Percentiles rank a stretch among this genome's conserved stretches.
These are phyloP conservation scores for Penicillium alfredii DNA, from an alignment of 495 filamentous ascomycete species.

Conservation along the genomic window DNA sequence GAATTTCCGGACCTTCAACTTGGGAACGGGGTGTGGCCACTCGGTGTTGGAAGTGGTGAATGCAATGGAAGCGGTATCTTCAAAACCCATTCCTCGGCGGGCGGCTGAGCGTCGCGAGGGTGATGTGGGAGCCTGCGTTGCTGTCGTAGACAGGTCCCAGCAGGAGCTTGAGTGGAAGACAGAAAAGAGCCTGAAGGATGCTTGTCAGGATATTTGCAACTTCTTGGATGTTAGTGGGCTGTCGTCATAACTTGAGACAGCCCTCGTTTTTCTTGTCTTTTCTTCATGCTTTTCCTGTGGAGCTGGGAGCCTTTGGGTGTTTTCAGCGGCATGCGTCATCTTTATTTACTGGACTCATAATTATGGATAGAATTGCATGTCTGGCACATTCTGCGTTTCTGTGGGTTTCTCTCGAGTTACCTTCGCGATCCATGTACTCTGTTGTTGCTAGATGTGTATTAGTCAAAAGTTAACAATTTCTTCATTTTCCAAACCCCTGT, in stretches of 20 bases:
- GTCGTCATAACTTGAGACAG: conserved; percentile 25
- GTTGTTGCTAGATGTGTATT: too few species aligned
- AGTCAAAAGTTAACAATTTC: too few species aligned
- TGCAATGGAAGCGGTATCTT: conserved; percentile 40
- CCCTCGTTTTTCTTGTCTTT: conserved; percentile 2
- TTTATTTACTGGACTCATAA: too few species aligned
- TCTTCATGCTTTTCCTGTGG: conserved; percentile 1
- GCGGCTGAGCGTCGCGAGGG: conserved; percentile 70
- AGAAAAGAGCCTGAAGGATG: conserved; percentile 71
- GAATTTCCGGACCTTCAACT: conserved; percentile 49
- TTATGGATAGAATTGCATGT: too few species aligned
- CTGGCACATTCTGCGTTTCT: too few species aligned
- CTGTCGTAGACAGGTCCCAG: conserved; percentile 76
- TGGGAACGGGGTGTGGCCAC: conserved; percentile 47
- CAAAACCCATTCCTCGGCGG: conserved; percentile 43
- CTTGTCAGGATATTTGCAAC: conserved; percentile 79
- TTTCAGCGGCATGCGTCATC: conserved; percentile 3
- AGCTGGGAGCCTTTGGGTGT: too few species aligned
- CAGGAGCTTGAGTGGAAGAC: conserved; percentile 88
- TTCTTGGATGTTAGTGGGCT: conserved; percentile 42
- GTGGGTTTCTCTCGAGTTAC: too few species aligned
- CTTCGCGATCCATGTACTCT: too few species aligned
- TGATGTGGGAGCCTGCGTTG: conserved; percentile 73
- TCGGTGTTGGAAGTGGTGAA: conserved; percentile 48
- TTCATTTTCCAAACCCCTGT: too few species aligned